Evolutionary conservation across 805 yeast genomes (phyloP).

Genomic region (Ogataea angusta): DNA sequence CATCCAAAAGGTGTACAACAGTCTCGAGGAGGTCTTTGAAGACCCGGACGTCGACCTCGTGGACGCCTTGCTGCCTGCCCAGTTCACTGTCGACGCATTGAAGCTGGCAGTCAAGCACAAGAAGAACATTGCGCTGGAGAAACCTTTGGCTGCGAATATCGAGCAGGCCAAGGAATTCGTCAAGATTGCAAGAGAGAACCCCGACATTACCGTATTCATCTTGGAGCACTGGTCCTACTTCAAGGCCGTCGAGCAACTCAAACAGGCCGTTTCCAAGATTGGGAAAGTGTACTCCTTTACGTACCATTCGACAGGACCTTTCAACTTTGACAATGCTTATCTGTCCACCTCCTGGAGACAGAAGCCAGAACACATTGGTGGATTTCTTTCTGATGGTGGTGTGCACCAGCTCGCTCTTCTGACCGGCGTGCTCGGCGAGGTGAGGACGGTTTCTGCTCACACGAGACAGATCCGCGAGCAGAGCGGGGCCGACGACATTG

Average conservation of each 20-base stretch:
- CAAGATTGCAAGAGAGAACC: constrained; percentile 54
- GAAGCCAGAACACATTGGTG: constrained; percentile 90
- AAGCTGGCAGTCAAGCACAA: constrained; percentile 65
- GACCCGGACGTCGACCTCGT: constrained; percentile 71
- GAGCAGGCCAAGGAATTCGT: constrained; percentile 81
- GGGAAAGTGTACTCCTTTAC: constrained; percentile 72
- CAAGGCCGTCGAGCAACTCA: constrained; percentile 53
- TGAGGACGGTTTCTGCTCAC: constrained; percentile 67
- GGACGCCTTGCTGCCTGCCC: constrained; percentile 89
- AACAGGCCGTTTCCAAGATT: constrained; percentile 60
- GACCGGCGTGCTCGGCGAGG: constrained; percentile 76
- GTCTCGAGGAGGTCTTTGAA: constrained; percentile 59
- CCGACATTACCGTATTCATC: constrained; percentile 62
- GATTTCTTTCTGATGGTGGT: constrained; percentile 91
- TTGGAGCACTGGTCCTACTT: constrained; percentile 86
- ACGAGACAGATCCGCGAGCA: constrained; percentile 73
- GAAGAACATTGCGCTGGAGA: constrained; percentile 81
- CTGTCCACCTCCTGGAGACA: constrained; percentile 80
- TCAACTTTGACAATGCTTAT: constrained; percentile 57
- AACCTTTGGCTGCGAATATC: constrained; percentile 87
- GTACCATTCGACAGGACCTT: constrained; percentile 72
- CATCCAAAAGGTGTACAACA: constrained; percentile 50
- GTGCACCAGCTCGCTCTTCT: constrained; percentile 90
- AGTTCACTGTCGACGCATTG: constrained; percentile 66
- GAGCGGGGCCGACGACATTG: constrained; percentile 80